Percentiles rank a stretch among this genome's conserved stretches.
Conservation (phyloP, 2,329 filamentous ascomycete genomes). For the Lachnellula cervina region DNA sequence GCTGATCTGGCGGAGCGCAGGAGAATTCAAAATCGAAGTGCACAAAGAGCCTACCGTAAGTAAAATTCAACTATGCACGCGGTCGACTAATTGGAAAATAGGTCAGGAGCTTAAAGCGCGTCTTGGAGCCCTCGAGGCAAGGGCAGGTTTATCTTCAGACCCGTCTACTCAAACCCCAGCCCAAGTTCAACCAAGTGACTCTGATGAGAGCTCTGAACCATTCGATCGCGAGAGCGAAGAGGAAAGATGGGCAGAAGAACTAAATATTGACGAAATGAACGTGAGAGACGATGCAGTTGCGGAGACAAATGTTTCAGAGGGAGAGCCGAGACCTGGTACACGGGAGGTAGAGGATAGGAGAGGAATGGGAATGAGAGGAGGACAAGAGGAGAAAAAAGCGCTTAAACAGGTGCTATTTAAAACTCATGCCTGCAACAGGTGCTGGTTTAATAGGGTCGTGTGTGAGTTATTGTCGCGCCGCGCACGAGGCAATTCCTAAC, state of each 20-base stretch:
- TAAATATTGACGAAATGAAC: too few species aligned
- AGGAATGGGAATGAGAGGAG: too few species aligned
- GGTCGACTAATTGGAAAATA: slow-evolving; percentile 33
- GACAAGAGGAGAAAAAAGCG: too few species aligned
- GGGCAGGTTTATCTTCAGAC: slow-evolving; percentile 59
- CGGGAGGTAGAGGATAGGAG: too few species aligned
- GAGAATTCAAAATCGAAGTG: slow-evolving; percentile 94
- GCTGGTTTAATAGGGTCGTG: too few species aligned
- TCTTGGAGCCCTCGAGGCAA: slow-evolving; percentile 76
- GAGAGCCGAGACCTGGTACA: slow-evolving; percentile 21
- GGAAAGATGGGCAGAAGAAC: too few species aligned
- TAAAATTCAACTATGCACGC: slow-evolving; percentile 19
- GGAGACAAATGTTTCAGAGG: slow-evolving; percentile 7
- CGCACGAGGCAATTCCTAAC: too few species aligned
- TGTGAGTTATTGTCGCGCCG: too few species aligned
- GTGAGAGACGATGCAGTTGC: too few species aligned
- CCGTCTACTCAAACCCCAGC: slow-evolving; percentile 49
- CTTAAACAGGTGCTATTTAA: too few species aligned
- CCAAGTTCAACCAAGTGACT: slow-evolving; percentile 36
- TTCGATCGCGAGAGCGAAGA: slow-evolving; percentile 55
- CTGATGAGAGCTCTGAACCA: slow-evolving; percentile 42
- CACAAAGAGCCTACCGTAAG: slow-evolving; percentile 93
- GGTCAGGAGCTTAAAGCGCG: slow-evolving; percentile 91
- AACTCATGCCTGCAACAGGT: too few species aligned
- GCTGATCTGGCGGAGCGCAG: slow-evolving; percentile 90